Evolutionary conservation across 805 yeast genomes (phyloP).

Genomic region (Candida odintsovae): DNA sequence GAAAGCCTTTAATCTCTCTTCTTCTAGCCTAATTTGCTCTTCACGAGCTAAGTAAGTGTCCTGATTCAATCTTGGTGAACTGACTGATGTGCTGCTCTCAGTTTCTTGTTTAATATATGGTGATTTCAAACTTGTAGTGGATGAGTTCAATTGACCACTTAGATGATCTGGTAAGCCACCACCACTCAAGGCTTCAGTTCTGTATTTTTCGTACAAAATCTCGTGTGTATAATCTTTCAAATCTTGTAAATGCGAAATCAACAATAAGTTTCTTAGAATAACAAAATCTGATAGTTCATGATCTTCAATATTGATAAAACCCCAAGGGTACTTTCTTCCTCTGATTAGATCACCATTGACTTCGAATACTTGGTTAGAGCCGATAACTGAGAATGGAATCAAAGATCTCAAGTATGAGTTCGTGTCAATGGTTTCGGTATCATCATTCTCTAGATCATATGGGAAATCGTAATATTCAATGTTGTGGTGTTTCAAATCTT

Average conservation of each 20-base stretch:
- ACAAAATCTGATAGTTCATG: slow-evolving; percentile 78
- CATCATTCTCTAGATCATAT: slow-evolving; percentile 46
- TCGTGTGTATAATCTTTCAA: slow-evolving; percentile 88
- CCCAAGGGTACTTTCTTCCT: slow-evolving; percentile 55
- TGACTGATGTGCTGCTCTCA: slow-evolving; percentile 9
- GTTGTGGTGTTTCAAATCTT: slow-evolving; percentile 65
- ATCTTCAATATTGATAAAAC: slow-evolving; percentile 58
- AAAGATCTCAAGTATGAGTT: slow-evolving; percentile 58
- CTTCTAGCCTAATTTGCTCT: slow-evolving; percentile 84
- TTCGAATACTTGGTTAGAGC: slow-evolving; percentile 58
- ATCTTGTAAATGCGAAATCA: slow-evolving; percentile 82
- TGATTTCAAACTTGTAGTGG: slow-evolving; percentile 8
- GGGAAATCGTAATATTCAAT: slow-evolving; percentile 75
- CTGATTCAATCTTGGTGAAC: slow-evolving; percentile 14
- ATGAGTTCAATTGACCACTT: slow-evolving; percentile 17
- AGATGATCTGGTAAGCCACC: slow-evolving; percentile 36
- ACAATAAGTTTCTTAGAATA: slow-evolving; percentile 68
- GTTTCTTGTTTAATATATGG: slow-evolving; percentile 23
- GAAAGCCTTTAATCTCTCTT: slow-evolving; percentile 78
- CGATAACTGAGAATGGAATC: slow-evolving; percentile 64
- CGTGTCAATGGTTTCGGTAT: slow-evolving; percentile 60
- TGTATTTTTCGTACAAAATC: slow-evolving; percentile 78
- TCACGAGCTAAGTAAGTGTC: slow-evolving; percentile 62
- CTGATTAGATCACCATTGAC: slow-evolving; percentile 36
- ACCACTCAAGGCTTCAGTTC: slow-evolving; percentile 79